Percentiles rank a stretch among this genome's conserved stretches.
Conservation (phyloP, 2,329 filamentous ascomycete species). For the Hypoxylon sp. region DNA sequence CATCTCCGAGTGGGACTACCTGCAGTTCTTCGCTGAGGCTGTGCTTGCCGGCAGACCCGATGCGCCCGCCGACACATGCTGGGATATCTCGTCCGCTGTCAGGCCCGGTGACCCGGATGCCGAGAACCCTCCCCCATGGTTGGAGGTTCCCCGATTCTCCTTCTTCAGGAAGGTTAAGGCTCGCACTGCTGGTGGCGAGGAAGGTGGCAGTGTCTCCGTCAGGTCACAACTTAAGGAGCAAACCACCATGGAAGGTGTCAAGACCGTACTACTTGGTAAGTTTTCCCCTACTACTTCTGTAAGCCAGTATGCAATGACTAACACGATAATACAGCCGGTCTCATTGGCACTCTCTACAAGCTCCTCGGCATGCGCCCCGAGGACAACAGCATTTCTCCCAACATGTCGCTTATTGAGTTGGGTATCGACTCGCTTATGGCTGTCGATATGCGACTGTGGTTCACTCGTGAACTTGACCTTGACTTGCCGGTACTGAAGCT, state of each 20-base stretch:
- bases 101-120: slow-evolving; percentile 18
- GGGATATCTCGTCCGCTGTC: slow-evolving; percentile 21
- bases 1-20: slow-evolving; percentile 22
- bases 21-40: slow-evolving; percentile 17
- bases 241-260: slow-evolving; percentile 23
- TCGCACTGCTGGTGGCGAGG: slow-evolving; percentile 19
- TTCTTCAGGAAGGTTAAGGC: slow-evolving; percentile 22
- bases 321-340: slow-evolving; percentile 15
- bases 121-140: slow-evolving; percentile 23
- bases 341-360: slow-evolving; percentile 25
- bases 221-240: slow-evolving; percentile 21
- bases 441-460: slow-evolving; percentile 23
- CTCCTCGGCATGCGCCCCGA: slow-evolving; percentile 16
- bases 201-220: slow-evolving; percentile 13
- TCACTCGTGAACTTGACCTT: slow-evolving; percentile 19
- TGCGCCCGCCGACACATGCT: slow-evolving; percentile 10
- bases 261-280: slow-evolving; percentile 25
- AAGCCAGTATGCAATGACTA: background rate
- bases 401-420: slow-evolving; percentile 18
- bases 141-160: slow-evolving; percentile 23
- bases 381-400: slow-evolving; percentile 18
- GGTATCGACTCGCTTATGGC: slow-evolving; percentile 24
- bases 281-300: background rate
- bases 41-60: slow-evolving; percentile 6
- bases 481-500: slow-evolving; percentile 24